phyloP scores from a whole-genome alignment of 164 flowering plant species.

The Umbilicus rupestris region DNA sequence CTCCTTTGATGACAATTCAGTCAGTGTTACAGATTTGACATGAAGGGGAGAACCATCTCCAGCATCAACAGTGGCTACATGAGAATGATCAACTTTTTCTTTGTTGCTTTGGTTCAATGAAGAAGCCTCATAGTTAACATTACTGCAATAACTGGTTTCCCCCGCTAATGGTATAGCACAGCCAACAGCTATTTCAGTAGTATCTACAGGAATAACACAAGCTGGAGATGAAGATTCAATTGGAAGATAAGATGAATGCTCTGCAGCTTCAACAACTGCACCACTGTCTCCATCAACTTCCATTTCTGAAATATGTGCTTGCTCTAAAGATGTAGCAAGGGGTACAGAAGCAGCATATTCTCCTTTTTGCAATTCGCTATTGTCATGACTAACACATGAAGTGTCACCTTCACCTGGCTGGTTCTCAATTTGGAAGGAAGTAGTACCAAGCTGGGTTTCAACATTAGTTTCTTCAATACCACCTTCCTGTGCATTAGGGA shows the following conservation, averaged over 20 bases:
- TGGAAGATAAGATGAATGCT: slow-evolving; percentile 11
- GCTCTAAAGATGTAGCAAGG: slow-evolving; percentile 14
- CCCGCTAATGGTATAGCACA: slow-evolving; percentile 8
- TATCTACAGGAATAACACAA: slow-evolving; percentile 12
- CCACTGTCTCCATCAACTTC: slow-evolving; percentile 22
- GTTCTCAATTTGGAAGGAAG: slow-evolving; percentile 16
- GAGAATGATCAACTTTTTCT: slow-evolving; percentile 12
- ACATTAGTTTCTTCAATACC: slow-evolving; percentile 16
- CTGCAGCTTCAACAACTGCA: slow-evolving; percentile 25
- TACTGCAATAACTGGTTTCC: slow-evolving; percentile 14
- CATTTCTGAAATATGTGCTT: slow-evolving; percentile 22
- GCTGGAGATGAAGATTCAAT: slow-evolving; percentile 12
- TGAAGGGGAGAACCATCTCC: slow-evolving; percentile 15
- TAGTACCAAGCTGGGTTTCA: slow-evolving; percentile 19
- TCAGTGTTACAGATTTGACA: slow-evolving; percentile 13
- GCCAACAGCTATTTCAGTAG: neutral
- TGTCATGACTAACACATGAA: slow-evolving; percentile 11
- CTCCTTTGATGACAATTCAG: slow-evolving; percentile 17
- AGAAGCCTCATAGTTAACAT: slow-evolving; percentile 21
- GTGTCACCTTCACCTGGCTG: slow-evolving; percentile 17
- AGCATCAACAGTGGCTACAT: slow-evolving; percentile 13
- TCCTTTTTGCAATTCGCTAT: slow-evolving; percentile 16
- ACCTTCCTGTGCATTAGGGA: slow-evolving; percentile 17
- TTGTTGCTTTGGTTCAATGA: slow-evolving; percentile 13
- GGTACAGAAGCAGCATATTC: slow-evolving; percentile 13